These are phyloP conservation scores for Lunularia cruciata DNA, from an alignment of 225 moss, liverwort and hornwort species.

Conservation along the genomic window DNA sequence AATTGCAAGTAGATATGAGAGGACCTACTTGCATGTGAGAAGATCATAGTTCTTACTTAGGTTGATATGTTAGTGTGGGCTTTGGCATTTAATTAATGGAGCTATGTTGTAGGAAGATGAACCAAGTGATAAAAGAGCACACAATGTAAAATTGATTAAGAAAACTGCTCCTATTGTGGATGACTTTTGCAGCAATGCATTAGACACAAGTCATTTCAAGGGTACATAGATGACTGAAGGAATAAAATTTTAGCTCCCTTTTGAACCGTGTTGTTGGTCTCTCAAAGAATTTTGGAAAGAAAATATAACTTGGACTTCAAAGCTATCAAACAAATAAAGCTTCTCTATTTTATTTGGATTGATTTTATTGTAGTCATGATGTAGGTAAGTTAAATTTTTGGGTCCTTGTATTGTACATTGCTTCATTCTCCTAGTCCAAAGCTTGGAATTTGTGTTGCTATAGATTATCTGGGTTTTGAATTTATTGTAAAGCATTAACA, in stretches of 20 bases:
- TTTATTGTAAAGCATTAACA: no score
- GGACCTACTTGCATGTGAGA: no score
- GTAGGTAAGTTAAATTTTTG: conserved; percentile 62
- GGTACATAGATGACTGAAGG: conserved; percentile 17
- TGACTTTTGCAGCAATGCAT: neutral
- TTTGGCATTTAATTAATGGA: no score
- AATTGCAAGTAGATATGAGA: no score
- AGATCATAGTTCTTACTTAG: no score
- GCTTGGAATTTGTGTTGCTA: no score
- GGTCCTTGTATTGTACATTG: no score
- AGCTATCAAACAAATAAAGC: conserved; percentile 55
- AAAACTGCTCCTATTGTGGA: neutral
- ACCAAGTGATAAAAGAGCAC: conserved; percentile 17
- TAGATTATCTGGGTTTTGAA: no score
- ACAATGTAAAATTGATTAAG: neutral
- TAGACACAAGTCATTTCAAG: neutral
- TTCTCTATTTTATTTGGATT: conserved; percentile 51
- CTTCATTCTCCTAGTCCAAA: no score
- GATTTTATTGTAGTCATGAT: conserved; percentile 54
- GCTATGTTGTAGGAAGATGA: conserved; percentile 11
- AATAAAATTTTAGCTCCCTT: conserved; percentile 31
- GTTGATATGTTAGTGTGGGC: no score
- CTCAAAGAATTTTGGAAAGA: conserved; percentile 47
- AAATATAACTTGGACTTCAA: conserved; percentile 43
- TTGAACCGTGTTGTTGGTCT: conserved; percentile 23